These are phyloP conservation scores for Lachnellula arida DNA, from an alignment of 2,329 filamentous ascomycete genomes.

Conservation along the genomic window DNA sequence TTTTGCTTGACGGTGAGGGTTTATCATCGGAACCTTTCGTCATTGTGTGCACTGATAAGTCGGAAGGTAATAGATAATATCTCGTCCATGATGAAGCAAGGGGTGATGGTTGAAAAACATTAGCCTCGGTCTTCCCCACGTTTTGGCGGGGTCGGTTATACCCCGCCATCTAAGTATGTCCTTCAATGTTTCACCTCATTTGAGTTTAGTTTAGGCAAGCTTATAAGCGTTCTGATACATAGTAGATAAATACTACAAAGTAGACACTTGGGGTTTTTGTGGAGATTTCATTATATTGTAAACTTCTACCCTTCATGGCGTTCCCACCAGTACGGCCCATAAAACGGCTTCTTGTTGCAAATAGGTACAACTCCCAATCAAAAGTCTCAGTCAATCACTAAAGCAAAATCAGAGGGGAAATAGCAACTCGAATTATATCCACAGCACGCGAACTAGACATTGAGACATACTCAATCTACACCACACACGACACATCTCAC, in stretches of 20 bases:
- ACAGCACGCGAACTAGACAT: slow-evolving; percentile 54
- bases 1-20: background rate
- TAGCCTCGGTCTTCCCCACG: slow-evolving; percentile 2
- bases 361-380: slow-evolving; percentile 37
- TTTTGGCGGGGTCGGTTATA: slow-evolving; percentile 2
- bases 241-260: background rate
- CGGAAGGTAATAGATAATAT: background rate
- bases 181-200: background rate
- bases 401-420: slow-evolving; percentile 50
- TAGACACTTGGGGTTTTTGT: background rate
- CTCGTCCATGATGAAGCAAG: background rate
- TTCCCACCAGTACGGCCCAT: slow-evolving; percentile 32
- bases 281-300: background rate
- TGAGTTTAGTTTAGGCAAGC: no score
- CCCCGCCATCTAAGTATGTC: background rate
- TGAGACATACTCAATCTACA: slow-evolving; percentile 52
- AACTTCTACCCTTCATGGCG: background rate
- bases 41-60: background rate
- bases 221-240: no score
- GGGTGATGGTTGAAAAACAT: background rate
- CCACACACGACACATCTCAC: slow-evolving; percentile 50
- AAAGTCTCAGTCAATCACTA: background rate
- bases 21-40: background rate
- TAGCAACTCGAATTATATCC: slow-evolving; percentile 55
- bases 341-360: slow-evolving; percentile 48